Percentiles rank a stretch among this genome's conserved stretches.
These are phyloP conservation scores for Neofusicoccum cordaticola DNA, from an alignment of 2,329 filamentous ascomycete genomes.

Conservation along the genomic window DNA sequence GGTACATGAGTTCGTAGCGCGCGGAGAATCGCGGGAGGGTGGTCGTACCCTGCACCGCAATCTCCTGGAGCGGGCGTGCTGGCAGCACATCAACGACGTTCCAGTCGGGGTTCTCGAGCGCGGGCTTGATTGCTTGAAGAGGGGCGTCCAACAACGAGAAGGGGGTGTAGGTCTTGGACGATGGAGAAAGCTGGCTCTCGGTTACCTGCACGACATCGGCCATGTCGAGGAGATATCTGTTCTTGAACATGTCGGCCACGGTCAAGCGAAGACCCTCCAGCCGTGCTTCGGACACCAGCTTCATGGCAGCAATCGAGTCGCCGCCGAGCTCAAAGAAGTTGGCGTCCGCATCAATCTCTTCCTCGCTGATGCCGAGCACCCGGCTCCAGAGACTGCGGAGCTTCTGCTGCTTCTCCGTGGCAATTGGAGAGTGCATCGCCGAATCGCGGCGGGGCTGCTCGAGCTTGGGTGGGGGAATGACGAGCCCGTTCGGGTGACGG, in stretches of 20 bases:
- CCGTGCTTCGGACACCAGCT: slow-evolving; percentile 55
- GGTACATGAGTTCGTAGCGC: slow-evolving; percentile 29
- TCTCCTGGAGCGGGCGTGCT: too few species aligned
- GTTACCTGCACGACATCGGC: slow-evolving; percentile 34
- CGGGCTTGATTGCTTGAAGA: too few species aligned
- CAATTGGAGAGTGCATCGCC: too few species aligned
- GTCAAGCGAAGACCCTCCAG: slow-evolving; percentile 49
- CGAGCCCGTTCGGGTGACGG: too few species aligned
- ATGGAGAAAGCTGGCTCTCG: slow-evolving; percentile 13
- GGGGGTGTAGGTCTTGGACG: too few species aligned
- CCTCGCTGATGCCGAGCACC: slow-evolving; percentile 26
- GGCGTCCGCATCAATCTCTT: slow-evolving; percentile 52
- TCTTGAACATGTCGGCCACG: slow-evolving; percentile 56
- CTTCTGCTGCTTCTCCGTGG: slow-evolving; percentile 24
- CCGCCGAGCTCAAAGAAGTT: slow-evolving; percentile 62
- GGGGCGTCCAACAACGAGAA: too few species aligned
- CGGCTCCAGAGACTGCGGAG: slow-evolving; percentile 26
- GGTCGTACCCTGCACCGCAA: slow-evolving; percentile 25
- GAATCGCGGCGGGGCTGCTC: too few species aligned
- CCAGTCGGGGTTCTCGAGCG: too few species aligned
- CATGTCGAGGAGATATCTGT: slow-evolving; percentile 47
- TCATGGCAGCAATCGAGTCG: slow-evolving; percentile 62
- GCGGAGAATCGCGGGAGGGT: slow-evolving; percentile 33
- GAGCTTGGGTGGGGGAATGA: too few species aligned
- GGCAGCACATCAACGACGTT: too few species aligned